Percentiles rank a stretch among this genome's conserved stretches.
Evolutionary conservation across 306 rosid genomes (phyloP).

Genomic region (Lathyrus tuberosus): DNA sequence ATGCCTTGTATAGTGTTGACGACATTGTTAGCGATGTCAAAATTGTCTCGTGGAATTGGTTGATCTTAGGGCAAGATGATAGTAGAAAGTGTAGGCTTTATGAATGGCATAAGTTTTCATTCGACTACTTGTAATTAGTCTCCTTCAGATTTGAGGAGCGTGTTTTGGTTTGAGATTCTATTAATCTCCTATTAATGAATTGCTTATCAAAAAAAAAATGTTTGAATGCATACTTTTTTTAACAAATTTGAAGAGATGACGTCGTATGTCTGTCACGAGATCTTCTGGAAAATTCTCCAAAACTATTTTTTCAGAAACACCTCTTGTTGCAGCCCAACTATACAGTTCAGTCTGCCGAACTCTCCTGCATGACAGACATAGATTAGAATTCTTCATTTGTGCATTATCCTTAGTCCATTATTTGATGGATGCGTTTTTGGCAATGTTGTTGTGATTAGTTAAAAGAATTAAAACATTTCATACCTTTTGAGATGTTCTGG

Average conservation of each 20-base stretch:
- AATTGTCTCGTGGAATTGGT: no score
- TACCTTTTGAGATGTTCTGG: slow-evolving; percentile 61
- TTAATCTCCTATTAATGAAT: no score
- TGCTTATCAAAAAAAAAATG: no score
- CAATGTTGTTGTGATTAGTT: background rate
- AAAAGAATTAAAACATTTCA: slow-evolving; percentile 24
- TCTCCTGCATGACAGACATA: slow-evolving; percentile 54
- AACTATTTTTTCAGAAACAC: slow-evolving; percentile 77
- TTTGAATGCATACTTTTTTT: slow-evolving; percentile 34
- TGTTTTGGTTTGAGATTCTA: no score
- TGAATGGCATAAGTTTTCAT: no score
- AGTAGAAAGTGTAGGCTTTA: no score
- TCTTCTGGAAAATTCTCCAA: slow-evolving; percentile 84
- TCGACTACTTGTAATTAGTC: no score
- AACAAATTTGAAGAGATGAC: slow-evolving; percentile 64
- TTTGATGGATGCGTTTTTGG: background rate
- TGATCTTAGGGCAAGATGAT: no score
- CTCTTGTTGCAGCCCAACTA: slow-evolving; percentile 91
- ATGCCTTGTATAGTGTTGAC: no score
- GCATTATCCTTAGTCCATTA: background rate
- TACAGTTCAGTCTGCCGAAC: slow-evolving; percentile 78
- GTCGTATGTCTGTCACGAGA: slow-evolving; percentile 81
- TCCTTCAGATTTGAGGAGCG: no score
- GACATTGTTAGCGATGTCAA: no score
- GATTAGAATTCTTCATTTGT: slow-evolving; percentile 16